Evolutionary conservation across 441 rosid genomes (phyloP), one percentile per base, ranked within the genome.

Genomic region (Erodium chrysanthum): DNA sequence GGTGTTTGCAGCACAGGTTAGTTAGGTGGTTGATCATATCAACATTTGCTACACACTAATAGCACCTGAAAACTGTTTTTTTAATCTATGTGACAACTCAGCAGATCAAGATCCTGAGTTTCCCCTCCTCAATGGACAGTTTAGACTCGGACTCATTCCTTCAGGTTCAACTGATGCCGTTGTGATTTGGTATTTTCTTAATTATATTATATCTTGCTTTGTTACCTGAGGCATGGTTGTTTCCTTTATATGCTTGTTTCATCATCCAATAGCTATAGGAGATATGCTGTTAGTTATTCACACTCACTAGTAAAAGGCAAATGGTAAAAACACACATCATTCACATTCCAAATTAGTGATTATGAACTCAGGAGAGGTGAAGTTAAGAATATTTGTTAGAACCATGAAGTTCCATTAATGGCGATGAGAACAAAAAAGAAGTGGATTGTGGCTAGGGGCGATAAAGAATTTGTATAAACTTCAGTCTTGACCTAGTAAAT

Each of bases 141-240:
- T 88, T 66, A 82, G 94, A 79, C 84, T 92, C 52, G 96, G 98
- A 74, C 80, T 92, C 79, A 88, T 88, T 70, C 98, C 96, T 21
- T 87, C 98, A 68, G 96, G 98, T 66, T 92, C 96, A 78, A 92
- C 96, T 40, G 94, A 92, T 73, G 94, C 98, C 33, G 84, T 88
- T 71, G 96, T 80, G 59, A 86, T 92, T 71, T 88, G 98, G 98
- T 92, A 81, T 25, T 63, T 73, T 66, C 78, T 56, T 69, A 7
- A 46, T 14, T n/a, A 44, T 44, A 46, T 46, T 46, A 46, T 46
- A 14, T 14, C 1, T 46, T 46, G 6, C 54, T 46, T 46, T n/a
- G 18, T 46, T 46, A 46, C 18, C 18, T 20, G 4, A 46, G 54
- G 7, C 54, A 0, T 46, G 54, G 7, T 46, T 46, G 54, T 46